These are phyloP conservation scores for Arabidopsis lyrata DNA, from an alignment of 441 rosid species.

Conservation along the genomic window DNA sequence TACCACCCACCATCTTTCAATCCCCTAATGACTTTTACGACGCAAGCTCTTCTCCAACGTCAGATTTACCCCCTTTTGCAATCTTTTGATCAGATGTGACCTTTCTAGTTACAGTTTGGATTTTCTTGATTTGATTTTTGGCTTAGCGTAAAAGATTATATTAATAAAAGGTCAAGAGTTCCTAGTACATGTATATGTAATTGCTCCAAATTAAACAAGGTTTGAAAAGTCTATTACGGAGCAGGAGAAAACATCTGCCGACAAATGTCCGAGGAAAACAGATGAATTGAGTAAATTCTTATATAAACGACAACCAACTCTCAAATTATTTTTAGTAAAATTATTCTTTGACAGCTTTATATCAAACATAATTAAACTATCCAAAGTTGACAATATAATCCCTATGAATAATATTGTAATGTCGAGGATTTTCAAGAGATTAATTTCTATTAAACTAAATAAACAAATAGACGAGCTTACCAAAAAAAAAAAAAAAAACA, in stretches of 20 bases:
- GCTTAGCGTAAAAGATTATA: background rate
- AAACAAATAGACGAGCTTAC: too few relatives aligned
- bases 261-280: background rate
- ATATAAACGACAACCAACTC: conserved; percentile 5
- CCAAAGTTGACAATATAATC: conserved; percentile 30
- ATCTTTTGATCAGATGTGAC: too few relatives aligned
- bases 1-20: too few relatives aligned
- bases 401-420: background rate
- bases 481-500: too few relatives aligned
- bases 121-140: background rate
- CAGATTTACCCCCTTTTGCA: too few relatives aligned
- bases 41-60: too few relatives aligned
- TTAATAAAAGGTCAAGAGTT: background rate
- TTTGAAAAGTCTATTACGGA: background rate
- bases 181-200: background rate
- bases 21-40: too few relatives aligned
- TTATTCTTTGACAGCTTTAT: background rate
- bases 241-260: conserved; percentile 9
- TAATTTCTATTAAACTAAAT: too few relatives aligned
- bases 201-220: conserved; percentile 9
- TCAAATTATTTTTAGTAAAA: background rate
- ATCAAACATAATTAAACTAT: conserved; percentile 5
- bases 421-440: background rate
- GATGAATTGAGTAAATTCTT: background rate
- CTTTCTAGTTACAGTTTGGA: too few relatives aligned